Percentiles rank a stretch among this genome's conserved stretches.
Evolutionary conservation across 345 rosid genomes (phyloP).

Genomic region (Alliaria petiolata): DNA sequence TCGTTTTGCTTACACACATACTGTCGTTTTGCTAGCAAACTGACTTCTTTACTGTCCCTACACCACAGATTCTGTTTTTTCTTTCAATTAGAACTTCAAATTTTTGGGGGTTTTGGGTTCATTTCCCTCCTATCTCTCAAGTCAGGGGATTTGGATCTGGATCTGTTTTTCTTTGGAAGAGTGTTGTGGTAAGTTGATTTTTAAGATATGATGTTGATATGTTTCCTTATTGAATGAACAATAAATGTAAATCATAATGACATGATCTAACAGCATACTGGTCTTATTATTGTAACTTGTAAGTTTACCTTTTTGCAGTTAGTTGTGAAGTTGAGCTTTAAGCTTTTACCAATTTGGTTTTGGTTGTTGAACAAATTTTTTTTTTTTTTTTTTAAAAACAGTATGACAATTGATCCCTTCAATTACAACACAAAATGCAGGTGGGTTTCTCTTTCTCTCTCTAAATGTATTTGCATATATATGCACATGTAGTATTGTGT

Average conservation of each 20-base stretch:
- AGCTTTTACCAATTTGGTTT: constrained; percentile 17
- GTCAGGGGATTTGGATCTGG: constrained; percentile 6
- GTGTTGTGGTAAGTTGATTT: constrained; percentile 18
- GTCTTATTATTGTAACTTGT: constrained; percentile 7
- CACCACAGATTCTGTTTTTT: neutral
- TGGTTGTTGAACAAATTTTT: constrained; percentile 17
- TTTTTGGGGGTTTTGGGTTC: neutral
- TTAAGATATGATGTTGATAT: constrained; percentile 29
- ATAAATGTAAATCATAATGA: constrained; percentile 26
- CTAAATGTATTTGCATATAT: too few relatives aligned
- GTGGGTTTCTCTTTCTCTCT: constrained; percentile 27
- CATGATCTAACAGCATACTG: constrained; percentile 25
- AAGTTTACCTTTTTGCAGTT: constrained; percentile 10
- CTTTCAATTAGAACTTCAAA: neutral
- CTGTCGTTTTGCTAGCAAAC: constrained; percentile 6
- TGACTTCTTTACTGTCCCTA: constrained; percentile 12
- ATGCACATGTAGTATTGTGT: neutral
- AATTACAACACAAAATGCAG: constrained; percentile 34
- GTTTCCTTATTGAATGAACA: constrained; percentile 21
- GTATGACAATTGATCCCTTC: constrained; percentile 37
- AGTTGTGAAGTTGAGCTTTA: constrained; percentile 14
- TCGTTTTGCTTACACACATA: neutral
- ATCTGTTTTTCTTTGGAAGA: neutral
- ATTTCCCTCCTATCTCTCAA: constrained; percentile 14
- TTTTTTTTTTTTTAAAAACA: too few relatives aligned